Base-by-base conservation (phyloP, 192 early-diverging fungal species). In the Coemansia sp. region DNA sequence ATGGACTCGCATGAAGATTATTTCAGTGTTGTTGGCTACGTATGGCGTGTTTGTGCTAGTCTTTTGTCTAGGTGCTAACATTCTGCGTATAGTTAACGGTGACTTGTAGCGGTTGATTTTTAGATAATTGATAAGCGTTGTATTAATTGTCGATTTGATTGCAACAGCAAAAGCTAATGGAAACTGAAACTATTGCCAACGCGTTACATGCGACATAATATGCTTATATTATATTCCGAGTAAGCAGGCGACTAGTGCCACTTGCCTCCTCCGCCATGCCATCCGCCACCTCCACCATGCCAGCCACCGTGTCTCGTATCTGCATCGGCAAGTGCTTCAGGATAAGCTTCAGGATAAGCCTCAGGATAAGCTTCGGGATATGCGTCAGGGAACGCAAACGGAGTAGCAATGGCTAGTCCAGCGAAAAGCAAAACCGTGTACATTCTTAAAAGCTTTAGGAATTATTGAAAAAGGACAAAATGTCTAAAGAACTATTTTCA, bases 1-100 rank as follows among this genome's bases (percentile, higher is more conserved):
- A 6, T 93, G 90, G 90, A 80, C 82, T 16, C 38, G 62, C 9
- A 85, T 85, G 73, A 92, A 92, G 67, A 65, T 90, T 6, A 59
- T 83, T 14, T 84, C 93, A 4, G 79, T 90, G 3, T 65, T 69
- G 25, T 50, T 98, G 37, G 74, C 83, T 0, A 17, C 71, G 4
- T 91, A 92, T 67, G 96, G 96, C 4, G 63, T 83, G 26, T 64
- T 89, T 37, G 86, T 98, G 17, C 93, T 98, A 87, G 63, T 86
- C n/a, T 80, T 91, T 12, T 93, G 90, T 45, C 77, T 92, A n/a
- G 77, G 86, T 3, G 84, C 87, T 47, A 92, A 92, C 61, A 79
- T 92, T 23, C 38, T 47, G 22, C 75, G 75, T 6, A 70, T 78
- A 14, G 38, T 67, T 35, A 22, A 66, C 10, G 75, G 75, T 37